Evolutionary conservation across 2,329 filamentous ascomycete species (phyloP).

Genomic region (Biscogniauxia sp.): DNA sequence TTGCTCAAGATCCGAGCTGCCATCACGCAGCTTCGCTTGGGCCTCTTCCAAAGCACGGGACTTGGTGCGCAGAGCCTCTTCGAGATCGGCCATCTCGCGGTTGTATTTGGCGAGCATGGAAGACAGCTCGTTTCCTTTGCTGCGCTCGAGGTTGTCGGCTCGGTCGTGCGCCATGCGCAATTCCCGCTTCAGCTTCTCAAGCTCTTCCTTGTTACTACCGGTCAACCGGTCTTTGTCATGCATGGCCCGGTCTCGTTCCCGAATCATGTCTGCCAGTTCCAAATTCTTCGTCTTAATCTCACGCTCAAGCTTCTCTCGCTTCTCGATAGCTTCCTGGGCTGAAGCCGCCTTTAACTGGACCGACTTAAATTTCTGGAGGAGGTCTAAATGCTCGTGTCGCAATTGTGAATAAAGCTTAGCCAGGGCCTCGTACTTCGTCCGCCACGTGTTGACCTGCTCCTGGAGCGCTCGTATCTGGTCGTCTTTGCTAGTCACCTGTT

Average conservation of each 20-base stretch:
- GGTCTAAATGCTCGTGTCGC: constrained; percentile 88
- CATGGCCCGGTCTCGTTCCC: constrained; percentile 87
- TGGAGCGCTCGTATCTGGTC: constrained; percentile 91
- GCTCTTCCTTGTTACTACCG: constrained; percentile 85
- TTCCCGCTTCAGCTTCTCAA: constrained; percentile 93
- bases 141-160: constrained; percentile 86
- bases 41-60: constrained; percentile 82
- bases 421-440: constrained; percentile 92
- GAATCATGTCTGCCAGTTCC: constrained; percentile 98
- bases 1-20: constrained; percentile 80
- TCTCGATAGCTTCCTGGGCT: constrained; percentile 94
- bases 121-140: constrained; percentile 92
- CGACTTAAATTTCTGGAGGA: constrained; percentile 93
- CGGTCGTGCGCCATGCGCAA: constrained; percentile 87
- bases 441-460: constrained; percentile 97
- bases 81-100: constrained; percentile 92
- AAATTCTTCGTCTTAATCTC: constrained; percentile 99
- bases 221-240: constrained; percentile 88
- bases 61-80: constrained; percentile 88
- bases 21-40: constrained; percentile 73
- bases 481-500: constrained; percentile 86
- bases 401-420: constrained; percentile 97
- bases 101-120: constrained; percentile 95
- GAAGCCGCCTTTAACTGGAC: constrained; percentile 96
- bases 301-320: constrained; percentile 89